Evolutionary conservation across 345 rosid genomes (phyloP), one percentile per base, ranked within the genome.

Genomic region (Pugionium dolabratum): DNA sequence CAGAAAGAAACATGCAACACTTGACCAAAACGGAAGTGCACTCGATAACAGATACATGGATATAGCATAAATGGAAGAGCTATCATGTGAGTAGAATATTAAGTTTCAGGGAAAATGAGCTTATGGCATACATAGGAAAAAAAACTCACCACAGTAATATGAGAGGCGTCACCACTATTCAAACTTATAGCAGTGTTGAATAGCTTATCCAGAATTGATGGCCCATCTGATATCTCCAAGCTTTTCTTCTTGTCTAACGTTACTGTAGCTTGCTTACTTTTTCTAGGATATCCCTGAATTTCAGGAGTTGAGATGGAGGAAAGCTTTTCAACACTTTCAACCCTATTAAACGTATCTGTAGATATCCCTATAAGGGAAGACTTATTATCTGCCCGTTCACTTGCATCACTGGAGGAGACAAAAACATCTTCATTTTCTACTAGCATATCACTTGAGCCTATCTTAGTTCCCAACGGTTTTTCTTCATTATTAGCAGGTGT

Each of bases 201-300:
- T 59, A 85, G 75, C 80, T 84, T 89, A 70, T 91, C 95, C 46
- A 94, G 86, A 73, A 91, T 81, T 66, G 97, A 83, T 66, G 83
- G 71, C 59, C 86, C 75, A 51, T 74, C 76, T 25, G 85, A 67
- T 62, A 54, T 79, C 39, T 69, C 83, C 46, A 57, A 57, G 69
- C 69, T 58, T 80, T 79, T 76, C 71, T 71, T 72, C 52, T 55
- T 70, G 35, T 45, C 69, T 54, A 72, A 63, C 59, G 72, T 60
- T 66, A 52, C 63, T 35, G 73, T 72, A 78, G 83, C 81, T 70
- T 77, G 81, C 58, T 81, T 85, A 46, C 70, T 40, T 31, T 74
- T 63, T 62, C 66, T 70, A 73, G 65, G 66, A 35, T 67, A 80
- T 31, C 70, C 72, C 31, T 78, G 64, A 53, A 62, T 59, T 75